Conservation (phyloP, 352 stramenopile species). For the Globisporangium emineosum region DNA sequence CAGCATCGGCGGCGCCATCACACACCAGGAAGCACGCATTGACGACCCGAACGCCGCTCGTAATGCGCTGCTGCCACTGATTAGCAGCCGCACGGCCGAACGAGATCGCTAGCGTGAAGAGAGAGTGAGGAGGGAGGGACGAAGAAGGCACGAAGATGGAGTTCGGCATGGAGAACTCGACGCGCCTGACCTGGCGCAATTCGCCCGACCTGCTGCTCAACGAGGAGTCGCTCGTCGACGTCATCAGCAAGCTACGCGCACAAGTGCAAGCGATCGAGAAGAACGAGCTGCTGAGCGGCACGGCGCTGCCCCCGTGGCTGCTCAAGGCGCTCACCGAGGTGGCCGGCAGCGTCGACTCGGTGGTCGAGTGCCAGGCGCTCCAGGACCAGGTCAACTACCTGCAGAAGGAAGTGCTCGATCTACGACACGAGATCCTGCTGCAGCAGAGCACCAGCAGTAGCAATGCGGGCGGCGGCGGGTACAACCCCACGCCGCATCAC, state of each 20-base stretch:
- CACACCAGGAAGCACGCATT: neutral
- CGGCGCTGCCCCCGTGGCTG: conserved; percentile 64
- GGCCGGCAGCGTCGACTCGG: conserved; percentile 74
- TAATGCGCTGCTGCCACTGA: neutral
- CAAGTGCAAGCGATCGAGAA: conserved; percentile 71
- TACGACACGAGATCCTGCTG: conserved; percentile 76
- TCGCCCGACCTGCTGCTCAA: conserved; percentile 76
- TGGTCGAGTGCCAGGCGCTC: conserved; percentile 75
- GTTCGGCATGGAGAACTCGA: conserved; percentile 36
- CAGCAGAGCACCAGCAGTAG: conserved; percentile 39
- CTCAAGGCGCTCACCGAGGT: conserved; percentile 72
- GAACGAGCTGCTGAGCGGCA: conserved; percentile 73
- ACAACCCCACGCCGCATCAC: conserved; percentile 54
- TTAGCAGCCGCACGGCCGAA: no score
- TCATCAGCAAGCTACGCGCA: conserved; percentile 62
- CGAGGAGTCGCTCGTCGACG: conserved; percentile 71
- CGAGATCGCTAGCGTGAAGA: neutral
- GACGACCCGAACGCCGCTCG: neutral
- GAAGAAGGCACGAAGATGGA: conserved; percentile 30
- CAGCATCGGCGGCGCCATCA: neutral
- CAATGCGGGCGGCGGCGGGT: conserved; percentile 14
- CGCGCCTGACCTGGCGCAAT: conserved; percentile 56
- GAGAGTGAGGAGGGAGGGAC: no score
- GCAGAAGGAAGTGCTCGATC: conserved; percentile 75
- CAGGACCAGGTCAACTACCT: conserved; percentile 71